Base-by-base conservation (phyloP, 345 rosid species). In the Excoecaria agallocha region DNA sequence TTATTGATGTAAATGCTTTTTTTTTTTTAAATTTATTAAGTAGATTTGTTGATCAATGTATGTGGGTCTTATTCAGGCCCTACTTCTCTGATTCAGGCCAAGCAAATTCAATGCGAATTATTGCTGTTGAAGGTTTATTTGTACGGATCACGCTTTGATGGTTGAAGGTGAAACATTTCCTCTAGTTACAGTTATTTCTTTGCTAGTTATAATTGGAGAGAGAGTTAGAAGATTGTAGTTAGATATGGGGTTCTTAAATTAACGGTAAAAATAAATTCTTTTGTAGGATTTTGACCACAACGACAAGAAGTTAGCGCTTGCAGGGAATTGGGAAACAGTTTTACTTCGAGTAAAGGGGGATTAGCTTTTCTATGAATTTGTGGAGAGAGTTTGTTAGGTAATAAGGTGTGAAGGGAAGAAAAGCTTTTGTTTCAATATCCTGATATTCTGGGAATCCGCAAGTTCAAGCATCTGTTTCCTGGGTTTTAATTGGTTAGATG, bases 41-140 rank as follows among this genome's bases (percentile, higher is more conserved):
- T 24, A 51, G 69, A 57, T 54, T 49, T 38, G 52, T 74, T 56
- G 67, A 70, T 67, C 9, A 60, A 74, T 77, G 58, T 60, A 35
- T 70, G 69, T 82, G 77, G 79, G 82, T 76, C 85, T 68, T 67
- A 41, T 57, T 76, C 74, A 57, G 78, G 80, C 58, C 78, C 79
- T 76, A 74, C 72, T 48, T 66, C 11, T 58, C 22, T 57, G 51
- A 30, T 72, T 51, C 69, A 43, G 72, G 58, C 58, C 79, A 45
- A 66, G 17, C 74, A 63, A 39, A 62, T 76, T 82, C 41, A 70
- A 74, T 68, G 73, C 68, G 78, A 79, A 83, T 81, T 81, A 72
- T 85, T 76, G 81, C 49, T 59, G 74, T 57, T 62, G 39, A 19
- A 67, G 70, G 12, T 52, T 49, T 17, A 0, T 50, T 35, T 10